These are phyloP conservation scores for Maudiozyma saulgeensis DNA, from an alignment of 805 yeast genomes.

Conservation along the genomic window DNA sequence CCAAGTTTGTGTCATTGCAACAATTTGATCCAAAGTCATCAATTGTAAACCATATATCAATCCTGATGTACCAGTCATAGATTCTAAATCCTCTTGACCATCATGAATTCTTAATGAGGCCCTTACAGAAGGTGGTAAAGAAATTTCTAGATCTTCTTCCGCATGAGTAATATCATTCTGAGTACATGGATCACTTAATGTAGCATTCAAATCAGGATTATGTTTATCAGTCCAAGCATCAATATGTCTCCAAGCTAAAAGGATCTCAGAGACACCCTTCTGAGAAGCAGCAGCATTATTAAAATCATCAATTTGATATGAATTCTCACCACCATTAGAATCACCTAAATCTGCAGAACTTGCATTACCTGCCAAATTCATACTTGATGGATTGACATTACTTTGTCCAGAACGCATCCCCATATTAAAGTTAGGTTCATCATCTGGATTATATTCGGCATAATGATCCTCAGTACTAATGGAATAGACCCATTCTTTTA, in stretches of 20 bases:
- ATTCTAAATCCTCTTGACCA: slow-evolving; percentile 78
- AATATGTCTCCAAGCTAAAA: slow-evolving; percentile 82
- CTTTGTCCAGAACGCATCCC: slow-evolving; percentile 13
- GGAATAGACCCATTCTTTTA: slow-evolving; percentile 54
- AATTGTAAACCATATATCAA: slow-evolving; percentile 71
- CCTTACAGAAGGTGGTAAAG: slow-evolving; percentile 71
- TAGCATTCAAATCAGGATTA: slow-evolving; percentile 73
- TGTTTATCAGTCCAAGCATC: slow-evolving; percentile 73
- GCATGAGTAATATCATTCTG: slow-evolving; percentile 69
- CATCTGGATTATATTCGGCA: slow-evolving; percentile 51
- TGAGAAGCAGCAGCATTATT: slow-evolving; percentile 10
- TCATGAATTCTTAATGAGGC: slow-evolving; percentile 78
- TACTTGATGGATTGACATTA: slow-evolving; percentile 10
- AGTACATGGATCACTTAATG: slow-evolving; percentile 72
- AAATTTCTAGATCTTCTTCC: slow-evolving; percentile 68
- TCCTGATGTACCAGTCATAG: slow-evolving; percentile 60
- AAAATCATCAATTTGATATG: slow-evolving; percentile 29
- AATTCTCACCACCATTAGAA: slow-evolving; percentile 6
- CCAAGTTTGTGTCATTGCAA: slow-evolving; percentile 80
- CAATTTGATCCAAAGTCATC: slow-evolving; percentile 71
- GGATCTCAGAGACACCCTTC: slow-evolving; percentile 66
- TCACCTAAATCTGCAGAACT: slow-evolving; percentile 10
- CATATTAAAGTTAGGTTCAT: slow-evolving; percentile 25
- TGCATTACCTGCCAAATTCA: slow-evolving; percentile 11
- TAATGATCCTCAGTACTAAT: slow-evolving; percentile 60